Base-by-base conservation (phyloP, 2,329 filamentous ascomycete species). In the Xylaria sp. region DNA sequence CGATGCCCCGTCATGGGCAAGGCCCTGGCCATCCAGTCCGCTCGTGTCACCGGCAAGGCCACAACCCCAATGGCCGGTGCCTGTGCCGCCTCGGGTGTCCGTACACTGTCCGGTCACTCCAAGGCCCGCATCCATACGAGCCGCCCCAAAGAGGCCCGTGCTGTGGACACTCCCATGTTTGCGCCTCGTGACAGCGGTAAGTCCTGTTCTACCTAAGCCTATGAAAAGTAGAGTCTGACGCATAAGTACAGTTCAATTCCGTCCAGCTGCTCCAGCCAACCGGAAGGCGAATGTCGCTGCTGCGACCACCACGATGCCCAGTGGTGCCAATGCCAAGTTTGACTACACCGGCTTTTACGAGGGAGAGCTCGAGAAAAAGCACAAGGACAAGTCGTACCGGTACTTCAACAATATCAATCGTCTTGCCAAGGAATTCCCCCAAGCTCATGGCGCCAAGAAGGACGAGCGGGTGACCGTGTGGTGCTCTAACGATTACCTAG, bases 341-440 rank as follows among this genome's bases (percentile, higher is more conserved):
- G 88, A 98, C 82, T 99, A 99, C 78, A 90, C 97, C 77, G 88
- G 81, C 56, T 99, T 98, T 82, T 99, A 98, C 84, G 84, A 91
- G 73, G 85, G 85, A 70, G 95, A 99, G 81, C 84, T 99, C 75
- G 94, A 98, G 76, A 98, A 98, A 89, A 99, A 99, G 86, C 96
- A 97, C 88, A 94, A 97, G 87, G 96, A 99, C 87, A 98, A 98
- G 85, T 98, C 94, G 62, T 99, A 99, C 85, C 93, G 96, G 79
- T 98, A 98, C 86, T 99, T 99, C 87, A 99, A 99, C 88, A 99
- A 99, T 86, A 99, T 99, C 89, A 99, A 99, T 80, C 94, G 96
- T 44, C 87, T 99, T 70, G 96, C 96, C 74, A 93, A 96, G 84
- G 94, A 98, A 73, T 99, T 99, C 72, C 96, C 96, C 37, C 93